Conservation (phyloP, 1,139 yeast species). For the Diutina sp. region DNA sequence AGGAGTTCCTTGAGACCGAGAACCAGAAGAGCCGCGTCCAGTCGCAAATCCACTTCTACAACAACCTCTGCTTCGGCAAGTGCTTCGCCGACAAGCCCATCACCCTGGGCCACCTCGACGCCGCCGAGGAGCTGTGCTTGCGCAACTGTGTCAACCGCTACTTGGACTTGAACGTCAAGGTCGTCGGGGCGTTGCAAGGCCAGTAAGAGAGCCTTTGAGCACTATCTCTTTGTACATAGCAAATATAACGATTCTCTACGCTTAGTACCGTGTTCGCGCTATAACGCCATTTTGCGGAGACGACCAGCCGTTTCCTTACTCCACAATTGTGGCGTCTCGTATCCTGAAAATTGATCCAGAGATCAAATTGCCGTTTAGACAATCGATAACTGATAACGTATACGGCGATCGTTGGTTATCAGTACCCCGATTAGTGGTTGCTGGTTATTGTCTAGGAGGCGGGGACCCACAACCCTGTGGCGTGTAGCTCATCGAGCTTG, state of each 20-base stretch:
- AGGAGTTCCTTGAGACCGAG: slow-evolving; percentile 69
- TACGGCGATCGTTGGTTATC: not conserved
- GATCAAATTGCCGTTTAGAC: too few species aligned
- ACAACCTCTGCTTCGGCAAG: slow-evolving; percentile 83
- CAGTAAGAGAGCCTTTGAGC: slow-evolving; percentile 4
- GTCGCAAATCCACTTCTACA: slow-evolving; percentile 72
- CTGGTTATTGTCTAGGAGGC: not conserved
- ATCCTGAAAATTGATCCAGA: too few species aligned
- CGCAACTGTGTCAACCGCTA: slow-evolving; percentile 75
- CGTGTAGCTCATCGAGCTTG: not conserved
- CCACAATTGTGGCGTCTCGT: too few species aligned
- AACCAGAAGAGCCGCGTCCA: slow-evolving; percentile 83
- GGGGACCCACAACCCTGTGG: not conserved
- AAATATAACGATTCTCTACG: not conserved
- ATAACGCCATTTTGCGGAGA: too few species aligned
- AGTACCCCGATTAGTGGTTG: not conserved
- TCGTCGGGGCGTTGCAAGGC: slow-evolving; percentile 40
- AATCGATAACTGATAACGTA: too few species aligned
- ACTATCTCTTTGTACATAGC: not conserved
- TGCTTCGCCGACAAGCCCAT: slow-evolving; percentile 47
- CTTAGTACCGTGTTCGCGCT: too few species aligned
- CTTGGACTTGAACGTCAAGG: slow-evolving; percentile 76
- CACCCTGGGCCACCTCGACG: slow-evolving; percentile 36
- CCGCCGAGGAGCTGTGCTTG: slow-evolving; percentile 60
- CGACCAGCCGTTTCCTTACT: too few species aligned